Conservation (phyloP, 2,329 filamentous ascomycete genomes). For the Lachnellula willkommii region DNA sequence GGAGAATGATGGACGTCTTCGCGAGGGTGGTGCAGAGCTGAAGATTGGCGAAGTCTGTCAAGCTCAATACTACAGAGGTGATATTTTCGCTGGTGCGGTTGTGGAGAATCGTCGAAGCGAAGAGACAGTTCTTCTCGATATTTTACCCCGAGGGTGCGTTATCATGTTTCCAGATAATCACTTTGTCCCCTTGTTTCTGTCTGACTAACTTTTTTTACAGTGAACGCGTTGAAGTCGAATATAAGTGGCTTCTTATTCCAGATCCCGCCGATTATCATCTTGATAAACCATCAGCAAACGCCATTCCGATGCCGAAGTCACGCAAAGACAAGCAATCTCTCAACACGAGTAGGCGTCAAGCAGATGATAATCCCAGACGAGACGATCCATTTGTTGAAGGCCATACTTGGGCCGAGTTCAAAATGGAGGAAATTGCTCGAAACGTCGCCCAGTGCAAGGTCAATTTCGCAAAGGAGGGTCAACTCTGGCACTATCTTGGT, state of each 20-base stretch:
- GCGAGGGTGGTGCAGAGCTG: slow-evolving; percentile 61
- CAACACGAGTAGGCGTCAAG: slow-evolving; percentile 56
- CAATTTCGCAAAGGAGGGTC: slow-evolving; percentile 65
- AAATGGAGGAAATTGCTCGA: slow-evolving; percentile 50
- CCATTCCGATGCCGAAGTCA: slow-evolving; percentile 63
- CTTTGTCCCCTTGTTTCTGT: not conserved
- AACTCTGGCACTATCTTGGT: slow-evolving; percentile 85
- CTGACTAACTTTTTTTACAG: slow-evolving; percentile 44
- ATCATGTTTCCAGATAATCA: not conserved
- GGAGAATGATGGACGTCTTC: slow-evolving; percentile 65
- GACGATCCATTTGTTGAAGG: slow-evolving; percentile 64
- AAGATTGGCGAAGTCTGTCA: slow-evolving; percentile 75
- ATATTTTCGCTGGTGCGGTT: slow-evolving; percentile 87
- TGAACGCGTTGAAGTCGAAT: slow-evolving; percentile 72
- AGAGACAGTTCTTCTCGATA: slow-evolving; percentile 70
- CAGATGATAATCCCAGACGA: slow-evolving; percentile 57
- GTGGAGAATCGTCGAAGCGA: slow-evolving; percentile 76
- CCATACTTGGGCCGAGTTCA: slow-evolving; percentile 75
- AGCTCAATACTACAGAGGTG: slow-evolving; percentile 74
- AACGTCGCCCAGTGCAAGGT: slow-evolving; percentile 63
- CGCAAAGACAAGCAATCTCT: slow-evolving; percentile 60
- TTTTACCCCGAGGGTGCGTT: slow-evolving; percentile 77
- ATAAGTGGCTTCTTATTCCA: slow-evolving; percentile 75
- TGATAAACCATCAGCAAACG: slow-evolving; percentile 68
- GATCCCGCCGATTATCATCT: slow-evolving; percentile 65